These are phyloP conservation scores for Phialophora tarda DNA, from an alignment of 2,329 filamentous ascomycete genomes.

Conservation along the genomic window DNA sequence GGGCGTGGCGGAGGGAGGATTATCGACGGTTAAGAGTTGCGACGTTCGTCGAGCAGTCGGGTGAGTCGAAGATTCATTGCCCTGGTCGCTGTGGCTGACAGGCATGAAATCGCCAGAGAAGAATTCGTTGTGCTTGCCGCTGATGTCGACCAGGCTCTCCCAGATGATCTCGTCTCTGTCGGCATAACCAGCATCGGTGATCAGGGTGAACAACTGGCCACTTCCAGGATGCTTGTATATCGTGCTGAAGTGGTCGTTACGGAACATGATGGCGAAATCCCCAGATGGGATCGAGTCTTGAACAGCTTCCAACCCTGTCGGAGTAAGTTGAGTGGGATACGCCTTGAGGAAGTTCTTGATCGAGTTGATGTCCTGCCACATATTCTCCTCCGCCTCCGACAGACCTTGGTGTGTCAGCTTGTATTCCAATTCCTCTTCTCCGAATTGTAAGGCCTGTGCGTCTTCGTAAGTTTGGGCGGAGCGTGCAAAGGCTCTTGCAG, in stretches of 20 bases:
- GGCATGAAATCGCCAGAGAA: slow-evolving; percentile 88
- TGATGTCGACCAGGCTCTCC: slow-evolving; percentile 91
- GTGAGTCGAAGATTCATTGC: slow-evolving; percentile 26
- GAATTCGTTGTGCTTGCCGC: slow-evolving; percentile 79
- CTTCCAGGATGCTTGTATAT: slow-evolving; percentile 85
- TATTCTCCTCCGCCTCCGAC: slow-evolving; percentile 73
- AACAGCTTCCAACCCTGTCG: slow-evolving; percentile 78
- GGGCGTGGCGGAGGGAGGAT: slow-evolving; percentile 27
- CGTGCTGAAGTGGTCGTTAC: slow-evolving; percentile 97
- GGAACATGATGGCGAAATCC: slow-evolving; percentile 86
- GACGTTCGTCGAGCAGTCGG: slow-evolving; percentile 32
- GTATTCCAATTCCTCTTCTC: slow-evolving; percentile 84
- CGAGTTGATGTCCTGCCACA: slow-evolving; percentile 79
- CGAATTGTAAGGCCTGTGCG: slow-evolving; percentile 84
- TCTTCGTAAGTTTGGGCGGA: slow-evolving; percentile 88
- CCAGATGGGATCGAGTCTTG: slow-evolving; percentile 73
- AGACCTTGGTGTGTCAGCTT: slow-evolving; percentile 72
- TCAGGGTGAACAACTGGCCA: slow-evolving; percentile 76
- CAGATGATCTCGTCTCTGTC: slow-evolving; percentile 90
- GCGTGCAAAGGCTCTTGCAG: slow-evolving; percentile 70
- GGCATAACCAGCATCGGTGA: slow-evolving; percentile 91
- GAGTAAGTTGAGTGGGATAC: slow-evolving; percentile 86
- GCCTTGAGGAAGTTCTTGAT: slow-evolving; percentile 81
- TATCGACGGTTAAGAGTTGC: slow-evolving; percentile 27
- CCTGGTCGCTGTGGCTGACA: slow-evolving; percentile 64